Percentiles rank a stretch among this genome's conserved stretches.
Evolutionary conservation across 495 filamentous ascomycete genomes (phyloP).

Genomic region (Aspergillus hancockii): DNA sequence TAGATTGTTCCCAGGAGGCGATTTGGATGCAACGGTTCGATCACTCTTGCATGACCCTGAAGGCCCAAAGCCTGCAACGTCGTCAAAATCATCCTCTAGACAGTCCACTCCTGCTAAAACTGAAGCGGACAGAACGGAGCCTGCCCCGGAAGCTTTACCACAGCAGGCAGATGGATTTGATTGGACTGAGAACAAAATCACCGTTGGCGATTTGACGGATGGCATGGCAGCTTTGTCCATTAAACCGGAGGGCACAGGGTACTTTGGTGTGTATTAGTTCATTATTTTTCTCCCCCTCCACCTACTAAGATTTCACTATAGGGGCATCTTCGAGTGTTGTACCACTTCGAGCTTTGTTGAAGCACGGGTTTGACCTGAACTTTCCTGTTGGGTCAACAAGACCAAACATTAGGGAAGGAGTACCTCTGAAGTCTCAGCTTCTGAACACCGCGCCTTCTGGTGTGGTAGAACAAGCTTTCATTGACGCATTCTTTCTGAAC

Average conservation of each 20-base stretch:
- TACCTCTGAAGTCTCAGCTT: slow-evolving; percentile 43
- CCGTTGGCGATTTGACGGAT: slow-evolving; percentile 47
- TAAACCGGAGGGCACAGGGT: slow-evolving; percentile 50
- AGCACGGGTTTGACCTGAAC: slow-evolving; percentile 49
- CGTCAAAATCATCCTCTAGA: slow-evolving; percentile 42
- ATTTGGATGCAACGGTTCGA: slow-evolving; percentile 48
- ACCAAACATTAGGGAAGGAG: slow-evolving; percentile 22
- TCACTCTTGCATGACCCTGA: slow-evolving; percentile 47
- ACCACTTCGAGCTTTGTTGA: slow-evolving; percentile 43
- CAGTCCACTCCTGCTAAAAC: slow-evolving; percentile 41
- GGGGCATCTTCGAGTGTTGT: slow-evolving; percentile 50
- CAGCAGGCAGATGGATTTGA: slow-evolving; percentile 55
- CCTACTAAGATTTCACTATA: slow-evolving; percentile 20
- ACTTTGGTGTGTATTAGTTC: slow-evolving; percentile 40
- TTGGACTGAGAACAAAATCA: slow-evolving; percentile 51
- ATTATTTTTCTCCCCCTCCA: slow-evolving; percentile 1
- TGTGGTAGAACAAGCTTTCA: slow-evolving; percentile 46
- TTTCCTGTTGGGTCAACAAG: slow-evolving; percentile 38
- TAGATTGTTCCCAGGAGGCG: slow-evolving; percentile 46
- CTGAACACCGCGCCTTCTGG: slow-evolving; percentile 45
- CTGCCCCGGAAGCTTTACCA: slow-evolving; percentile 46
- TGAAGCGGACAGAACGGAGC: slow-evolving; percentile 39
- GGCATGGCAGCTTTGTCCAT: slow-evolving; percentile 56
- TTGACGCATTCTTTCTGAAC: slow-evolving; percentile 53
- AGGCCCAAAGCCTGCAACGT: slow-evolving; percentile 29